Base-by-base conservation (phyloP, 169 alveolate species). In the Amoebophrya sp. region DNA sequence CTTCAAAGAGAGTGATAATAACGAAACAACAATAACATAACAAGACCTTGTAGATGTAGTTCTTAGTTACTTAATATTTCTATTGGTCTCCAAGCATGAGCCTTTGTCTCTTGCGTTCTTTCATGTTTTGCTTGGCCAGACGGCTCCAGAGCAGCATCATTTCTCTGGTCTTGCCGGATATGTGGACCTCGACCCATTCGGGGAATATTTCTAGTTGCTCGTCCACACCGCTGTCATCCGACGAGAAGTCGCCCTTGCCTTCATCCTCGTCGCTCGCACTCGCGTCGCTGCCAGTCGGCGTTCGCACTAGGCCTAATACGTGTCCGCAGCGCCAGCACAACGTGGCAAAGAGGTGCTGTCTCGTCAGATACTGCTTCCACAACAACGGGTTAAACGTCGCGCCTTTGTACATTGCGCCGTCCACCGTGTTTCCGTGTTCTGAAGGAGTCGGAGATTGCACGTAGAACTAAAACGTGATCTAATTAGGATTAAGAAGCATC, bases 61-160 rank as follows among this genome's bases (percentile, higher is more conserved):
- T 93, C 89, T 38, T 83, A 39, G 0, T 23, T 47, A 39, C 92
- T 54, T 90, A 12, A 41, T 36, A 33, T 65, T 89, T 91, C n/a
- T n/a, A n/a, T n/a, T n/a, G n/a, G n/a, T n/a, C n/a, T n/a, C n/a
- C n/a, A n/a, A n/a, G 54, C 65, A 91, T 24, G 92, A 89, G 18
- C 93, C 89, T 10, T 78, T 54, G 0, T 93, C 94, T 93, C 89
- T 95, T 92, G 40, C 94, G 40, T 93, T 94, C 41, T 90, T 95
- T 90, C 93, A 93, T 90, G 95, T 92, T 93, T 90, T 93, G 89
- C 93, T 93, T 77, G 36, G 83, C 83, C 36, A 65, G 26, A 29
- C 83, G 12, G 26, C 83, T 65, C 83, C 83, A 65, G 10, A 65
- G 33, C 83, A 65, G 26, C 83, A 65, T 65, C 33, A 26, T 29